phyloP scores from a whole-genome alignment of 768 basidiomycete genomes.

The Mycena albidolilacea region DNA sequence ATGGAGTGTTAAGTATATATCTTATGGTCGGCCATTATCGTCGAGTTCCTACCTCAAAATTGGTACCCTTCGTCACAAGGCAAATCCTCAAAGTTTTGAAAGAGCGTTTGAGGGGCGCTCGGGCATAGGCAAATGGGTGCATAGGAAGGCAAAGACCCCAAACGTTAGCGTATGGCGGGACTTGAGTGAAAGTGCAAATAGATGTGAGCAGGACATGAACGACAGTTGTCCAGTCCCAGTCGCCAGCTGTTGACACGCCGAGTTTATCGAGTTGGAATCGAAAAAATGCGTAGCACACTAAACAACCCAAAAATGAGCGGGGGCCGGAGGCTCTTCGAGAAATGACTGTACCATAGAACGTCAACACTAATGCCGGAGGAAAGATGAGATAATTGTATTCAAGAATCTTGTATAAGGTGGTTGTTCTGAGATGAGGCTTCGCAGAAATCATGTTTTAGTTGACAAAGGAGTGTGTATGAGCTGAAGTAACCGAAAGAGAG shows the following conservation, averaged over 20 bases:
- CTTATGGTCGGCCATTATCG: neutral
- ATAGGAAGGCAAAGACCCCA: slow-evolving; percentile 1
- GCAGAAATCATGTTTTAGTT: neutral
- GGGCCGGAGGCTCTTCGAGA: neutral
- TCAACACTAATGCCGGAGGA: neutral
- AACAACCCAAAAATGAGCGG: neutral
- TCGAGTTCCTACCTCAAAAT: slow-evolving; percentile 1
- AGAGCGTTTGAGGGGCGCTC: neutral
- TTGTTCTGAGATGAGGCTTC: neutral
- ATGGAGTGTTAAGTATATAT: neutral
- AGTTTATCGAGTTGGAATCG: neutral
- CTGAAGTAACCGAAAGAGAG: neutral
- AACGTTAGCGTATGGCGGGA: neutral
- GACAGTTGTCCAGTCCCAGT: neutral
- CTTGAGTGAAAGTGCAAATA: neutral
- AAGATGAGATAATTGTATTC: neutral
- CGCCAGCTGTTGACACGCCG: neutral
- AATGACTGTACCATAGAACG: neutral
- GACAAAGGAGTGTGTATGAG: neutral
- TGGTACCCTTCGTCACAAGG: neutral
- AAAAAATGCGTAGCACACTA: neutral
- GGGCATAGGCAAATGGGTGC: neutral
- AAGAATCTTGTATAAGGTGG: neutral
- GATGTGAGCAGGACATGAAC: neutral
- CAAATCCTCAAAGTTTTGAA: neutral